Evolutionary conservation across 2,329 filamentous ascomycete species (phyloP).

Genomic region (Phialemonium atrogriseum): DNA sequence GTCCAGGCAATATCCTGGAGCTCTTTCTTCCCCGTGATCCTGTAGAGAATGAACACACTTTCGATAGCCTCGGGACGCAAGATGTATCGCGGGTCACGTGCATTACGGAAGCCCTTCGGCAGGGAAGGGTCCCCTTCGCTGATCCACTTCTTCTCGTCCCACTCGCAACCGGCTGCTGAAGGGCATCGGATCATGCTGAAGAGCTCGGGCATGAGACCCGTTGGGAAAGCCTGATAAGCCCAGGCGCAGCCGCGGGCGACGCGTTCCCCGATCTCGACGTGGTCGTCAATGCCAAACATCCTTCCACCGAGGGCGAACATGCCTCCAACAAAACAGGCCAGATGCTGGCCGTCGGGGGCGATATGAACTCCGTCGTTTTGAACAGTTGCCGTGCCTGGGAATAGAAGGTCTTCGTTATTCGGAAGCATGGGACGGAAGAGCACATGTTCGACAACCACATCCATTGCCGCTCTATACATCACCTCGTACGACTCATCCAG

Average conservation of each 20-base stretch:
- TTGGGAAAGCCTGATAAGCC: constrained; percentile 45
- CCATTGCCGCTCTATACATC: constrained; percentile 55
- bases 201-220: constrained; percentile 52
- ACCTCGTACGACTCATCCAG: constrained; percentile 49
- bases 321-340: constrained; percentile 39
- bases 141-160: constrained; percentile 25
- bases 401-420: constrained; percentile 52
- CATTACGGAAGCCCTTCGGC: constrained; percentile 17
- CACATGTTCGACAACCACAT: constrained; percentile 51
- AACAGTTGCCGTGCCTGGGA: constrained; percentile 36
- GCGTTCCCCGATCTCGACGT: constrained; percentile 37
- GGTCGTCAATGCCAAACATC: constrained; percentile 33
- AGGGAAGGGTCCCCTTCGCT: constrained; percentile 17
- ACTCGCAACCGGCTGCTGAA: constrained; percentile 19
- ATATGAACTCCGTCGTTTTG: constrained; percentile 16
- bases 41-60: constrained; percentile 58
- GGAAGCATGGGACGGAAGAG: constrained; percentile 64
- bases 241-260: constrained; percentile 49
- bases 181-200: constrained; percentile 37
- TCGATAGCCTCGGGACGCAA: constrained; percentile 59
- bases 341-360: constrained; percentile 29
- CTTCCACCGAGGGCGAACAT: constrained; percentile 38
- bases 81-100: constrained; percentile 35
- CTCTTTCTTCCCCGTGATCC: constrained; percentile 48
- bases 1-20: constrained; percentile 53